These are phyloP conservation scores for Ophiostoma pallidulum DNA, from an alignment of 2,329 filamentous ascomycete species.

Conservation along the genomic window DNA sequence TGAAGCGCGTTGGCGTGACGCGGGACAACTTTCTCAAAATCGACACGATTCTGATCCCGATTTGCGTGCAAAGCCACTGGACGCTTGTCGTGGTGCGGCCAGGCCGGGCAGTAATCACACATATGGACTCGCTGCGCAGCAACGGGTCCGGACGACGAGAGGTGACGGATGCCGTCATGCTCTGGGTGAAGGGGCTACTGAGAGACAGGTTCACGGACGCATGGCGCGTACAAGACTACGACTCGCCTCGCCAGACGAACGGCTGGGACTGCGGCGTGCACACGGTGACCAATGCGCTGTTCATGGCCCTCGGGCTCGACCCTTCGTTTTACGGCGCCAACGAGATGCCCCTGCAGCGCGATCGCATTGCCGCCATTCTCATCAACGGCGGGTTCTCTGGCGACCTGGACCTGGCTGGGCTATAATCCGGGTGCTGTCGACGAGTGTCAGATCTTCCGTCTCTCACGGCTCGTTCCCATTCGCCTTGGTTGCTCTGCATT, in stretches of 20 bases:
- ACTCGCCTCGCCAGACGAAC: constrained; percentile 52
- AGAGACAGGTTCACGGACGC: constrained; percentile 39
- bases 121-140: constrained; percentile 56
- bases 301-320: constrained; percentile 44
- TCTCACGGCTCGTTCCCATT: too few species aligned
- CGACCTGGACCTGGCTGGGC: constrained; percentile 41
- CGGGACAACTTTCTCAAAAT: constrained; percentile 55
- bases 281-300: constrained; percentile 63
- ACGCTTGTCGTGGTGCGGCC: constrained; percentile 60
- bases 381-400: constrained; percentile 57
- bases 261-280: constrained; percentile 70
- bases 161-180: constrained; percentile 34
- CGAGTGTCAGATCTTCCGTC: too few species aligned
- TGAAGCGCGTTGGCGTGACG: constrained; percentile 46
- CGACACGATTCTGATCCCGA: constrained; percentile 60
- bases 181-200: constrained; percentile 51
- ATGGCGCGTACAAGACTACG: constrained; percentile 47
- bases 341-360: constrained; percentile 51
- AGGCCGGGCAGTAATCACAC: constrained; percentile 48
- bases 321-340: constrained; percentile 40
- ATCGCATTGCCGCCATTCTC: constrained; percentile 54
- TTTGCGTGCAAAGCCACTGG: constrained; percentile 60
- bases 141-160: constrained; percentile 26
- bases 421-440: constrained; percentile 21
- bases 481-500: too few species aligned